A percentile compares a stretch with the other conserved stretches of the same genome.
Conservation (phyloP, 768 basidiomycete species). For the Lactarius hatsudake region DNA sequence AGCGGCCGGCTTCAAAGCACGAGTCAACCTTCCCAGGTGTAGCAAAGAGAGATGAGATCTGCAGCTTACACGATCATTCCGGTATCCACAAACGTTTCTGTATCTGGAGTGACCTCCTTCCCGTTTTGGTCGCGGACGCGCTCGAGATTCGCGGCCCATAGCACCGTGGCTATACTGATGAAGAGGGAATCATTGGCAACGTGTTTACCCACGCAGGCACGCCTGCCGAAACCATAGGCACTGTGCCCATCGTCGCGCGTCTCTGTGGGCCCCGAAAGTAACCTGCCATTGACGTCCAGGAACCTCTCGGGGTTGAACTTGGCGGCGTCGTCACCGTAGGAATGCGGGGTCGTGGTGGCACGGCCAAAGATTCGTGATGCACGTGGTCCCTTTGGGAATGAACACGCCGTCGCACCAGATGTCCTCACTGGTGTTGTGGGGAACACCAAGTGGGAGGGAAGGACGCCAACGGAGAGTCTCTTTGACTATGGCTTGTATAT, state of each 20-base stretch:
- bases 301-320: slow-evolving; percentile 27
- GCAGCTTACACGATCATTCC: slow-evolving; percentile 25
- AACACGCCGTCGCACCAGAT: slow-evolving; percentile 31
- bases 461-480: slow-evolving; percentile 16
- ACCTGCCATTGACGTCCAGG: slow-evolving; percentile 15
- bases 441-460: not conserved
- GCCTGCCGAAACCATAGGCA: slow-evolving; percentile 18
- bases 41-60: not conserved
- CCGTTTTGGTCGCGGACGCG: slow-evolving; percentile 6
- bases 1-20: not conserved
- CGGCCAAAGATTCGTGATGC: slow-evolving; percentile 31
- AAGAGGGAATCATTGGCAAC: slow-evolving; percentile 26
- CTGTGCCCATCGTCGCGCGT: slow-evolving; percentile 20
- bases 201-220: slow-evolving; percentile 25
- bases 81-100: not conserved
- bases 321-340: slow-evolving; percentile 22
- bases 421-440: slow-evolving; percentile 27
- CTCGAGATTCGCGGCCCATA: slow-evolving; percentile 25
- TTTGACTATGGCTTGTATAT: slow-evolving; percentile 14
- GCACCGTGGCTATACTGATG: slow-evolving; percentile 25
- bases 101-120: slow-evolving; percentile 7
- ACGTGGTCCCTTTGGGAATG: slow-evolving; percentile 38
- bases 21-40: not conserved
- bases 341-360: slow-evolving; percentile 8
- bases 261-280: slow-evolving; percentile 11